Conservation (phyloP, 2,329 filamentous ascomycete species). For the Colletotrichum tropicicola region DNA sequence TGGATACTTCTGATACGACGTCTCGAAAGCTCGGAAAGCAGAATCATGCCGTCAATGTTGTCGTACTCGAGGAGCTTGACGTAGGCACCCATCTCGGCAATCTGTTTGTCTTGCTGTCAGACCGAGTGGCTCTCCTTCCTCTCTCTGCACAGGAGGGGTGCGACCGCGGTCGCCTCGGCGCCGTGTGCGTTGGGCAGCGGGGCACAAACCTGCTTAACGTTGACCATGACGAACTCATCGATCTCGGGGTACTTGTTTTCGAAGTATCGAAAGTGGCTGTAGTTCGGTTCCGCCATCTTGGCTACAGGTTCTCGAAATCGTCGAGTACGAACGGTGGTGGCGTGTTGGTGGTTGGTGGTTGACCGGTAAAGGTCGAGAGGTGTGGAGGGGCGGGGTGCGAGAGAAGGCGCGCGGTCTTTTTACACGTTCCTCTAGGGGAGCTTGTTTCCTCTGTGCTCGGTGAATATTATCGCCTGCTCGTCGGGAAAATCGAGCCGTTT, state of each 20-base stretch:
- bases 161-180: conserved; percentile 4
- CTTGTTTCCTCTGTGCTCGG: conserved; percentile 28
- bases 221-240: conserved; percentile 99
- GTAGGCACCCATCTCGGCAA: conserved; percentile 99
- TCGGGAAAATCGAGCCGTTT: conserved; percentile 4
- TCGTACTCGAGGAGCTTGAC: conserved; percentile 99
- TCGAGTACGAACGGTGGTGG: conserved; percentile 26
- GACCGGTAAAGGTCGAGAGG: conserved; percentile 31
- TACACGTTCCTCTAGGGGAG: conserved; percentile 10
- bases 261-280: conserved; percentile 77
- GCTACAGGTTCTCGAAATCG: conserved; percentile 48
- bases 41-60: conserved; percentile 99
- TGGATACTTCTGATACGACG: conserved; percentile 99
- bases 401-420: conserved; percentile 32
- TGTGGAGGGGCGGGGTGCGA: conserved; percentile 41
- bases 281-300: conserved; percentile 95
- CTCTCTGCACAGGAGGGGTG: neutral
- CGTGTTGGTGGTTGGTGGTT: conserved; percentile 31
- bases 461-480: conserved; percentile 16
- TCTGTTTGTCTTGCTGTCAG: conserved; percentile 59
- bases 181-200: conserved; percentile 29
- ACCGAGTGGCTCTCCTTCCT: conserved; percentile 7
- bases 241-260: conserved; percentile 98
- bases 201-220: conserved; percentile 88
- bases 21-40: conserved; percentile 96